A percentile compares a stretch with the other conserved stretches of the same genome.
phyloP scores from a whole-genome alignment of 2,329 filamentous ascomycete genomes.

The Ascomycota sp. region DNA sequence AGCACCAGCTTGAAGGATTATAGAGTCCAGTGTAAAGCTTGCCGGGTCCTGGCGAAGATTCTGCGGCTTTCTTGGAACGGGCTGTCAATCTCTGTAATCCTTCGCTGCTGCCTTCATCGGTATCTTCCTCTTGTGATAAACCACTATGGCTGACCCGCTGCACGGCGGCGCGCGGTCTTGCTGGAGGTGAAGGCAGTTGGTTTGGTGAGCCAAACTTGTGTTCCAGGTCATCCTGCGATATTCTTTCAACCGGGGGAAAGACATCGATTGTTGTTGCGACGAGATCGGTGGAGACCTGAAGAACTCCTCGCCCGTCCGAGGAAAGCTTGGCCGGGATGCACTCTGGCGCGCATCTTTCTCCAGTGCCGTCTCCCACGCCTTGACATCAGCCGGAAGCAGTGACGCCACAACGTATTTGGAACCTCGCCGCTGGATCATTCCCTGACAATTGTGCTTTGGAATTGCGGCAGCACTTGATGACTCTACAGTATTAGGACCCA shows the following conservation, averaged over 20 bases:
- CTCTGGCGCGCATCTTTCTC: slow-evolving; percentile 37
- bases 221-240: slow-evolving; percentile 9
- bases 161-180: slow-evolving; percentile 46
- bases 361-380: slow-evolving; percentile 59
- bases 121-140: slow-evolving; percentile 25
- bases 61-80: slow-evolving; percentile 17
- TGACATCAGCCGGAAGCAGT: slow-evolving; percentile 62
- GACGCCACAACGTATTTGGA: slow-evolving; percentile 37
- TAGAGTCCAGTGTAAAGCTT: slow-evolving; percentile 39
- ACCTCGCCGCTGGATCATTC: slow-evolving; percentile 14
- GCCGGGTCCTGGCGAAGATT: slow-evolving; percentile 16
- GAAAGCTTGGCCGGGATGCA: slow-evolving; percentile 30
- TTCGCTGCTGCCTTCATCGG: slow-evolving; percentile 15
- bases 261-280: slow-evolving; percentile 39
- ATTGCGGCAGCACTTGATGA: slow-evolving; percentile 14
- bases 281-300: slow-evolving; percentile 59
- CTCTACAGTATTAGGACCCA: slow-evolving; percentile 46
- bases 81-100: slow-evolving; percentile 13
- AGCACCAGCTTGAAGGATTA: slow-evolving; percentile 72
- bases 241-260: slow-evolving; percentile 14
- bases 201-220: slow-evolving; percentile 20
- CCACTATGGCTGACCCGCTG: slow-evolving; percentile 63
- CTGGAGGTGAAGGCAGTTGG: slow-evolving; percentile 35
- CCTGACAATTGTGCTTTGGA: slow-evolving; percentile 5
- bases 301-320: slow-evolving; percentile 66